These are phyloP conservation scores for Melanomma pulvis-pyrius DNA, from an alignment of 495 filamentous ascomycete species.

Conservation along the genomic window DNA sequence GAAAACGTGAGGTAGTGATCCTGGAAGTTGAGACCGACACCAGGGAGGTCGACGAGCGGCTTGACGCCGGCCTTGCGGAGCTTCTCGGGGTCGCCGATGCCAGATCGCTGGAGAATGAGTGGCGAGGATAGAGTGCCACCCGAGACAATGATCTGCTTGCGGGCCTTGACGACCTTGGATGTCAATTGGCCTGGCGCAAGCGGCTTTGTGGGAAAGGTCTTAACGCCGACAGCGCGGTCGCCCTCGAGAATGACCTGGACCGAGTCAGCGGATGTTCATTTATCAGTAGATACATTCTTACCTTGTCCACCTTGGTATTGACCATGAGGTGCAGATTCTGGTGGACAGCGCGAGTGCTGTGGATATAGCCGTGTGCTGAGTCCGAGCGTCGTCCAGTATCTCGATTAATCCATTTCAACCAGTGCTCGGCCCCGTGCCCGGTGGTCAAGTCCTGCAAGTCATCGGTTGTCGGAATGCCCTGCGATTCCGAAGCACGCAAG, in stretches of 20 bases:
- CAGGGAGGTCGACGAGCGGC: constrained; percentile 76
- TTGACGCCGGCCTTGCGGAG: constrained; percentile 67
- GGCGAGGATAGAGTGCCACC: constrained; percentile 79
- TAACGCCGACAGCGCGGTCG: constrained; percentile 42
- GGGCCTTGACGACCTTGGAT: constrained; percentile 56
- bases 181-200: constrained; percentile 48
- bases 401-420: constrained; percentile 50
- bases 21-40: constrained; percentile 82
- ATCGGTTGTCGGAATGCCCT: constrained; percentile 65
- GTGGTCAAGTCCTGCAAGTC: constrained; percentile 48
- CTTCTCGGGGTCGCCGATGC: constrained; percentile 73
- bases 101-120: constrained; percentile 74
- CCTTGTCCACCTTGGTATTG: constrained; percentile 76
- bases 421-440: constrained; percentile 49
- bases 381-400: constrained; percentile 71
- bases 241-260: constrained; percentile 67
- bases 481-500: constrained; percentile 73
- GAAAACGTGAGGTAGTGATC: constrained; percentile 85
- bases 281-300: not conserved
- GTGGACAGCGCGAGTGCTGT: constrained; percentile 49
- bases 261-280: too few species aligned
- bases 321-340: constrained; percentile 70
- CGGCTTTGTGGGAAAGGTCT: constrained; percentile 47
- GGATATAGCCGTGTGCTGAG: constrained; percentile 61
- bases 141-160: constrained; percentile 79